A percentile compares a stretch with the other conserved stretches of the same genome.
Evolutionary conservation across 2,329 filamentous ascomycete species (phyloP).

Genomic region (Botrytis tulipae): DNA sequence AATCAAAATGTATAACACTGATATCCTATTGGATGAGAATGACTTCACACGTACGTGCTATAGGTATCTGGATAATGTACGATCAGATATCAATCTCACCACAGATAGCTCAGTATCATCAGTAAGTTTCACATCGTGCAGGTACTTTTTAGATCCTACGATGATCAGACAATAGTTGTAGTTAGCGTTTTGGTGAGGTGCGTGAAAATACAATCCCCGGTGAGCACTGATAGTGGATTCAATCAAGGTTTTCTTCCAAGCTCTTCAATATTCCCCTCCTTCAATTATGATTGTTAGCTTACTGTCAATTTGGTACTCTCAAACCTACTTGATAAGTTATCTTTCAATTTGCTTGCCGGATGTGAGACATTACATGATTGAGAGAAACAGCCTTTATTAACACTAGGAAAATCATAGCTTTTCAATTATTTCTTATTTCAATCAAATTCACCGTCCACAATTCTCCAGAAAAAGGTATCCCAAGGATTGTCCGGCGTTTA

Average conservation of each 20-base stretch:
- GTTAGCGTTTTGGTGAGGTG: background rate
- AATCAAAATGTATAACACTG: background rate
- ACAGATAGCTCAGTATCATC: background rate
- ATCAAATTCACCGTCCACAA: background rate
- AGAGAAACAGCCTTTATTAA: background rate
- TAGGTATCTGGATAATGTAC: background rate
- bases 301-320: background rate
- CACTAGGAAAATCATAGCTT: background rate
- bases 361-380: background rate
- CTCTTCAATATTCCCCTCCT: background rate
- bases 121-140: background rate
- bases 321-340: background rate
- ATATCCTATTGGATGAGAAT: background rate
- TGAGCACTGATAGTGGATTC: background rate
- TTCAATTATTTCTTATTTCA: background rate
- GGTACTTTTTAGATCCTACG: background rate
- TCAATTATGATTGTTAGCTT: background rate
- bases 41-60: too few species aligned
- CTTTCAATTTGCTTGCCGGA: background rate
- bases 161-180: background rate
- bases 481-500: constrained; percentile 4
- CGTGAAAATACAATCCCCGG: background rate
- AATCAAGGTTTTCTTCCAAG: background rate
- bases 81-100: background rate
- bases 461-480: background rate